A percentile compares a stretch with the other conserved stretches of the same genome.
phyloP scores from a whole-genome alignment of 164 flowering plant genomes.

The Akebia trifoliata region DNA sequence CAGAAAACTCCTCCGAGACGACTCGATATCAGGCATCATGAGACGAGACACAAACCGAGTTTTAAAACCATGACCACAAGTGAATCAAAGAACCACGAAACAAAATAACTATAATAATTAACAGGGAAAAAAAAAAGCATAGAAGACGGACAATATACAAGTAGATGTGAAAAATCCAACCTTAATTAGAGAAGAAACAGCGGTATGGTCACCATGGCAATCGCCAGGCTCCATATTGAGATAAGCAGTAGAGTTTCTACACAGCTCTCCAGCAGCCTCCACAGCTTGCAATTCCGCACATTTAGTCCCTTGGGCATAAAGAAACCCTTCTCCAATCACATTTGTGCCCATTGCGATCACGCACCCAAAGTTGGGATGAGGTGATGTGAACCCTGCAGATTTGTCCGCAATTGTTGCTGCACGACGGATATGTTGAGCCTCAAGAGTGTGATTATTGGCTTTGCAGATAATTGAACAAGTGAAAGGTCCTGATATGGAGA shows the following conservation, averaged over 20 bases:
- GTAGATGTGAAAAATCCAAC: constrained; percentile 25
- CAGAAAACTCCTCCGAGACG: no score
- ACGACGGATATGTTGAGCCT: constrained; percentile 51
- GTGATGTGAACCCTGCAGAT: constrained; percentile 84
- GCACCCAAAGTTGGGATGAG: constrained; percentile 96
- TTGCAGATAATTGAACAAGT: constrained; percentile 7
- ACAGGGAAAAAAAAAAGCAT: no score
- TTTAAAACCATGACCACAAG: no score
- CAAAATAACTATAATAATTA: no score
- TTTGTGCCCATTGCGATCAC: constrained; percentile 44
- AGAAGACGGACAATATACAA: no score
- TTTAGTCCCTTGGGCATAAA: constrained; percentile 84
- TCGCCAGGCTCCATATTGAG: constrained; percentile 93
- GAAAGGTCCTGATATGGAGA: background rate
- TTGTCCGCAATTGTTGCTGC: constrained; percentile 79
- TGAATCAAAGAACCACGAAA: no score
- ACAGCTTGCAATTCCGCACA: constrained; percentile 85
- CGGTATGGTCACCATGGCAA: constrained; percentile 68
- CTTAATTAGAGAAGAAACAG: constrained; percentile 77
- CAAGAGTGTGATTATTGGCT: constrained; percentile 25
- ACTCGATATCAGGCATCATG: no score
- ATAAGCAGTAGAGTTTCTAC: constrained; percentile 77
- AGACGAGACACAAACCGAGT: no score
- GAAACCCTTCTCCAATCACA: constrained; percentile 79
- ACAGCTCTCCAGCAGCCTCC: constrained; percentile 55